A percentile compares a stretch with the other conserved stretches of the same genome.
Evolutionary conservation across 108 stramenopile species (phyloP).

Genomic region (Aurantiochytrium sp.): DNA sequence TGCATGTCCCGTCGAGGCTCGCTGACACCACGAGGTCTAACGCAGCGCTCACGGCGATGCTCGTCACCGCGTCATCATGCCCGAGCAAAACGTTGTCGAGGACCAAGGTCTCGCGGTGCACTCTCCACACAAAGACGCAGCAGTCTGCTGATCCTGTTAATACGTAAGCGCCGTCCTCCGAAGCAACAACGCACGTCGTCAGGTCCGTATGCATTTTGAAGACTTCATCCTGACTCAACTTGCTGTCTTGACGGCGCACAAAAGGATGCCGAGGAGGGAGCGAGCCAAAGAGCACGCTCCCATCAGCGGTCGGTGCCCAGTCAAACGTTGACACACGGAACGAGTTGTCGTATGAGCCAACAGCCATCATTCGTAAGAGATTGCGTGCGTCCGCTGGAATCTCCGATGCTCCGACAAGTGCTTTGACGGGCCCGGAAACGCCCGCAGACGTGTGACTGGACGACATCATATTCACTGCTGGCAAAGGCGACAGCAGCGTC

Average conservation of each 20-base stretch:
- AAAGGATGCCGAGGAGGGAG: not conserved
- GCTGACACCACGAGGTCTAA: not conserved
- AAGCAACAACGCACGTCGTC: not conserved
- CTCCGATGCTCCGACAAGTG: too few species aligned
- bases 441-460: too few species aligned
- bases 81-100: not conserved
- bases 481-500: too few species aligned
- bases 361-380: not conserved
- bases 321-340: not conserved
- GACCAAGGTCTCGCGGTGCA: not conserved
- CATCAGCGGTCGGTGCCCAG: not conserved
- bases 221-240: not conserved
- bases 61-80: not conserved
- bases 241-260: not conserved
- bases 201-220: not conserved
- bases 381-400: not conserved
- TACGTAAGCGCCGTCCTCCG: not conserved
- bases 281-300: not conserved
- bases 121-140: conserved; percentile 11
- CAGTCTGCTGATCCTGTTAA: not conserved
- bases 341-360: not conserved
- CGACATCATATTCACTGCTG: too few species aligned
- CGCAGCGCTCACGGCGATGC: not conserved
- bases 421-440: too few species aligned
- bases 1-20: conserved; percentile 2